These are phyloP conservation scores for Pisolithus tinctorius DNA, from an alignment of 768 basidiomycete species.

Conservation along the genomic window DNA sequence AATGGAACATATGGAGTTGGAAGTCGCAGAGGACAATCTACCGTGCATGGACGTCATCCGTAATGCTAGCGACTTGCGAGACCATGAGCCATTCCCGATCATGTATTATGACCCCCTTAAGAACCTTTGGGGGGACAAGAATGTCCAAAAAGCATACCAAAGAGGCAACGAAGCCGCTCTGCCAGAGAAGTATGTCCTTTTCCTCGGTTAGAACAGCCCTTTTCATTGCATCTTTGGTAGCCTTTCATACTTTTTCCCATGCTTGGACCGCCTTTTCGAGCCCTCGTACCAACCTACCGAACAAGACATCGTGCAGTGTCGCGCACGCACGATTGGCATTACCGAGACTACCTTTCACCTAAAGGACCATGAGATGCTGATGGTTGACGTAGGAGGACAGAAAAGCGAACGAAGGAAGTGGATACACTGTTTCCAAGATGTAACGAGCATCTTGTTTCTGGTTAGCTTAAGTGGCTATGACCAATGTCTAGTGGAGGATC, in stretches of 20 bases:
- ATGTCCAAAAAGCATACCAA: conserved; percentile 67
- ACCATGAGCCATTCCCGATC: conserved; percentile 74
- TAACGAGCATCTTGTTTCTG: conserved; percentile 87
- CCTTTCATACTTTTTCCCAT: conserved; percentile 68
- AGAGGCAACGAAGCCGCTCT: conserved; percentile 87
- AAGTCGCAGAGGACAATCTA: conserved; percentile 56
- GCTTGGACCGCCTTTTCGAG: conserved; percentile 74
- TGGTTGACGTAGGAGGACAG: conserved; percentile 94
- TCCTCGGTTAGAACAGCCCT: not conserved
- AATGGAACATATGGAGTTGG: conserved; percentile 83
- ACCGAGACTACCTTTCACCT: conserved; percentile 82
- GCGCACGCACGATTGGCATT: conserved; percentile 87
- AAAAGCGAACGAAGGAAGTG: conserved; percentile 90
- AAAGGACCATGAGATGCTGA: conserved; percentile 76
- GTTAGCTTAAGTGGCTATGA: conserved; percentile 92
- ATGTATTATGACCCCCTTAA: conserved; percentile 62
- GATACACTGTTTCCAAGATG: conserved; percentile 95
- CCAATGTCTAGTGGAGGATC: conserved; percentile 89
- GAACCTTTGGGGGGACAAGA: conserved; percentile 69
- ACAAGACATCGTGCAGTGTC: conserved; percentile 82
- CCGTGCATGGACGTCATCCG: conserved; percentile 58
- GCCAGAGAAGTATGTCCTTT: conserved; percentile 72
- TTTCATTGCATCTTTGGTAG: conserved; percentile 28
- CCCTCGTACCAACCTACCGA: conserved; percentile 67
- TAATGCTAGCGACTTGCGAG: conserved; percentile 62